A percentile compares a stretch with the other conserved stretches of the same genome.
Evolutionary conservation across 2,329 filamentous ascomycete genomes (phyloP).

Genomic region (Aspergillus oerlinghausenensis): DNA sequence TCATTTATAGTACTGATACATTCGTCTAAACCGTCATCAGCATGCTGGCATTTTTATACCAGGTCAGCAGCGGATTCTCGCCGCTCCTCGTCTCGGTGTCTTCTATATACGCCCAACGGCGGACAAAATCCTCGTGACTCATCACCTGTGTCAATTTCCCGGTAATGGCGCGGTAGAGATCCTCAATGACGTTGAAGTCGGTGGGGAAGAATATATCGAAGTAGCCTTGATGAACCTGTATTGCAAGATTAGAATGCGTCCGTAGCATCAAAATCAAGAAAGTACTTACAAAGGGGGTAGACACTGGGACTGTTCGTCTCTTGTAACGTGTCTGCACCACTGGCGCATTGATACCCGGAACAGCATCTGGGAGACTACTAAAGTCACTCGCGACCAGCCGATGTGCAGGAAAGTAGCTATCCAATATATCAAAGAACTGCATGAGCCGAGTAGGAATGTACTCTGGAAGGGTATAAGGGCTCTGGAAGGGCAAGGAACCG

Average conservation of each 20-base stretch:
- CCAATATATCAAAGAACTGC: slow-evolving; percentile 92
- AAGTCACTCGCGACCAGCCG: slow-evolving; percentile 88
- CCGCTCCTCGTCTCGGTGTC: slow-evolving; percentile 85
- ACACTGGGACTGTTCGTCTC: slow-evolving; percentile 80
- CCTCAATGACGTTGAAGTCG: slow-evolving; percentile 84
- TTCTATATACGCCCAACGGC: slow-evolving; percentile 81
- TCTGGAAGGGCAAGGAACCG: slow-evolving; percentile 62
- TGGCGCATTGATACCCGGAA: slow-evolving; percentile 81
- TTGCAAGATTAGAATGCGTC: slow-evolving; percentile 3
- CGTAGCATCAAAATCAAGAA: neutral
- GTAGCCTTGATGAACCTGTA: slow-evolving; percentile 90
- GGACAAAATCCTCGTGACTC: slow-evolving; percentile 87
- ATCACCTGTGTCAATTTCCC: slow-evolving; percentile 83
- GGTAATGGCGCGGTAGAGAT: slow-evolving; percentile 87
- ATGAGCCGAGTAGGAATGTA: slow-evolving; percentile 93
- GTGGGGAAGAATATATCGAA: slow-evolving; percentile 99
- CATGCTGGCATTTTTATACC: slow-evolving; percentile 94
- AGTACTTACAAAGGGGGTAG: slow-evolving; percentile 76
- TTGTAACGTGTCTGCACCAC: slow-evolving; percentile 94
- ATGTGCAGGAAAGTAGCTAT: slow-evolving; percentile 83
- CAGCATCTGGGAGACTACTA: slow-evolving; percentile 74
- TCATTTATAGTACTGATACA: slow-evolving; percentile 1
- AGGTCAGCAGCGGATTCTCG: slow-evolving; percentile 85
- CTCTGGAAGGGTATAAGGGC: slow-evolving; percentile 76
- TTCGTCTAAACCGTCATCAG: slow-evolving; percentile 68